These are phyloP conservation scores for Penicillium paxilli DNA, from an alignment of 495 filamentous ascomycete genomes.

Conservation along the genomic window DNA sequence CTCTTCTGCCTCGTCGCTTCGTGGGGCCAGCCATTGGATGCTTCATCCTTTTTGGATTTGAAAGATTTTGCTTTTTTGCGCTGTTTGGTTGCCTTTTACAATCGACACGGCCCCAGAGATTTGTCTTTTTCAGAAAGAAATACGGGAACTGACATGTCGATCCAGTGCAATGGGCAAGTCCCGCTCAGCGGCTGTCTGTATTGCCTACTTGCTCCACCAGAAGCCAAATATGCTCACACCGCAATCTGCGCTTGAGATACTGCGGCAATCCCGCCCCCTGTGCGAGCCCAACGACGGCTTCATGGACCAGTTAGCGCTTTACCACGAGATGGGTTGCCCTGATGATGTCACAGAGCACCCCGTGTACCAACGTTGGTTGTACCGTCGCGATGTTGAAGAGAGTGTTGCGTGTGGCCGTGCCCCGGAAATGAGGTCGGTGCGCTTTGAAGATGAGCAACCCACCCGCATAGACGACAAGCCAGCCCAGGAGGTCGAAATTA, in stretches of 20 bases:
- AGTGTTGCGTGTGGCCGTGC: constrained; percentile 70
- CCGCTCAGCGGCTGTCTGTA: constrained; percentile 78
- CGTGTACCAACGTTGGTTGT: constrained; percentile 86
- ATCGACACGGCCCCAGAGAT: neutral
- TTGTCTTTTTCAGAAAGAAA: neutral
- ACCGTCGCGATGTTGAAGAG: constrained; percentile 71
- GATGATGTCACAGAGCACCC: constrained; percentile 66
- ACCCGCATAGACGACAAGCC: constrained; percentile 13
- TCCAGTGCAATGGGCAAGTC: constrained; percentile 94
- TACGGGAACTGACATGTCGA: constrained; percentile 23
- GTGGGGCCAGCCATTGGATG: constrained; percentile 3
- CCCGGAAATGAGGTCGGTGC: constrained; percentile 68
- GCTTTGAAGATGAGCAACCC: constrained; percentile 78
- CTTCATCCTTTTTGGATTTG: constrained; percentile 6
- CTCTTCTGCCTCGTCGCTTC: neutral
- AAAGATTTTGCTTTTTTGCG: constrained; percentile 1
- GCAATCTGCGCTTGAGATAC: constrained; percentile 56
- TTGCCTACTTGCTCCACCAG: constrained; percentile 81
- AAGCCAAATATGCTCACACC: constrained; percentile 53
- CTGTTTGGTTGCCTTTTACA: neutral
- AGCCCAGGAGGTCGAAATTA: constrained; percentile 45
- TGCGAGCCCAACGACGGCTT: constrained; percentile 89
- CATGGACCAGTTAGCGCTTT: constrained; percentile 83
- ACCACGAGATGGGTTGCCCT: constrained; percentile 79
- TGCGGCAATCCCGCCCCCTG: constrained; percentile 66